phyloP scores from a whole-genome alignment of 2,329 filamentous ascomycete species.

The Ophiostoma ips region DNA sequence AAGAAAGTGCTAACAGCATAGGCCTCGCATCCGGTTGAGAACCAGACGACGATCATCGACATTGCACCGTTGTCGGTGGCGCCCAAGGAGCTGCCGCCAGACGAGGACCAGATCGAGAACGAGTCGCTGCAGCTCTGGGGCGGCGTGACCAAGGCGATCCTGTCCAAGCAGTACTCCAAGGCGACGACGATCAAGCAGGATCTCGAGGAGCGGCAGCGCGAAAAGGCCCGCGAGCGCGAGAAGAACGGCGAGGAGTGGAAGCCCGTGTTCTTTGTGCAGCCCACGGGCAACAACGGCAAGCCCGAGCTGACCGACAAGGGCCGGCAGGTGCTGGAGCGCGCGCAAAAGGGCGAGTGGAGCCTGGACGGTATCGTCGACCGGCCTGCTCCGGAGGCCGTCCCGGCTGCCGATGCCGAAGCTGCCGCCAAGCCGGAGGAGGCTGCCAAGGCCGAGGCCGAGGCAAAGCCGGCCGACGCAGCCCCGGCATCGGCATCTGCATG shows the following conservation, averaged over 20 bases:
- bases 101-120: conserved; percentile 68
- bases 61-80: conserved; percentile 69
- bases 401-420: background rate
- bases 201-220: conserved; percentile 78
- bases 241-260: conserved; percentile 55
- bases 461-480: background rate
- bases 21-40: conserved; percentile 37
- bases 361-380: conserved; percentile 17
- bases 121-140: conserved; percentile 84
- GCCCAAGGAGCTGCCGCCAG: conserved; percentile 65
- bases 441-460: background rate
- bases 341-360: conserved; percentile 38
- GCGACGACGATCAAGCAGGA: conserved; percentile 83
- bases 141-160: conserved; percentile 74
- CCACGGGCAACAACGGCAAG: conserved; percentile 40
- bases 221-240: conserved; percentile 71
- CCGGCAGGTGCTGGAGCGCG: conserved; percentile 33
- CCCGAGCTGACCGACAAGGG: conserved; percentile 43
- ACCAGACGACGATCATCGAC: conserved; percentile 69
- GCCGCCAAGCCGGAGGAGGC: background rate
- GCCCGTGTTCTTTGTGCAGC: conserved; percentile 73
- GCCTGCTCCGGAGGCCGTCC: background rate
- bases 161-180: conserved; percentile 64
- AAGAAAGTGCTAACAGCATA: conserved; percentile 12
- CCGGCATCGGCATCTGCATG: background rate